Conservation (phyloP, 2,329 filamentous ascomycete species). For the Verticillium albo-atrum region DNA sequence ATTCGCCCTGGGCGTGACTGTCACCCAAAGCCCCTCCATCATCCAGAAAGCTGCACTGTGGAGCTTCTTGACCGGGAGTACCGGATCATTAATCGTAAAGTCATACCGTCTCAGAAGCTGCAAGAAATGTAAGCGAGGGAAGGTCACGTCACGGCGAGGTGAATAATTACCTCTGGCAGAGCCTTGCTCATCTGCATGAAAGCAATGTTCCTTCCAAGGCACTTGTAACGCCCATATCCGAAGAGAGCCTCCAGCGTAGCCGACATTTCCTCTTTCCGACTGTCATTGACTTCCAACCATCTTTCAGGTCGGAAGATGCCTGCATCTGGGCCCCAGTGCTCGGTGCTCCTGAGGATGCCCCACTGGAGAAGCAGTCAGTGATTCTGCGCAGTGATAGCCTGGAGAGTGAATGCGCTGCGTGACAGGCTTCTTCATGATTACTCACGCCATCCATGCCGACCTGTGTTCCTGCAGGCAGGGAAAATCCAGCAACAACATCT, state of each 20-base stretch:
- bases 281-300: slow-evolving; percentile 39
- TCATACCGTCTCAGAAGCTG: slow-evolving; percentile 27
- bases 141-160: neutral
- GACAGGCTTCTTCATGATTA: neutral
- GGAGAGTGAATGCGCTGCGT: slow-evolving; percentile 21
- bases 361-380: slow-evolving; percentile 7
- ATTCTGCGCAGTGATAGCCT: slow-evolving; percentile 23
- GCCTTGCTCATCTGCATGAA: slow-evolving; percentile 44
- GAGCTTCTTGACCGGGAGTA: slow-evolving; percentile 23
- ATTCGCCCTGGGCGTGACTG: slow-evolving; percentile 12
- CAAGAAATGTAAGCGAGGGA: neutral
- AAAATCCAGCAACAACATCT: slow-evolving; percentile 44
- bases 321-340: slow-evolving; percentile 50
- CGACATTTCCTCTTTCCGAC: slow-evolving; percentile 27
- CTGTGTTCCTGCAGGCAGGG: slow-evolving; percentile 46
- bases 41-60: slow-evolving; percentile 28
- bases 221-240: slow-evolving; percentile 38
- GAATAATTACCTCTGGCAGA: slow-evolving; percentile 36
- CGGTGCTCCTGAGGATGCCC: slow-evolving; percentile 14
- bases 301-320: slow-evolving; percentile 51
- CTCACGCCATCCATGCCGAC: slow-evolving; percentile 29
- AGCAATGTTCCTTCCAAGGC: slow-evolving; percentile 42
- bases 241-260: slow-evolving; percentile 37
- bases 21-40: slow-evolving; percentile 29
- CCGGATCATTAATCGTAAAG: slow-evolving; percentile 26